Base-by-base conservation (phyloP, 2,329 filamentous ascomycete genomes). In the Penicillium sp. region DNA sequence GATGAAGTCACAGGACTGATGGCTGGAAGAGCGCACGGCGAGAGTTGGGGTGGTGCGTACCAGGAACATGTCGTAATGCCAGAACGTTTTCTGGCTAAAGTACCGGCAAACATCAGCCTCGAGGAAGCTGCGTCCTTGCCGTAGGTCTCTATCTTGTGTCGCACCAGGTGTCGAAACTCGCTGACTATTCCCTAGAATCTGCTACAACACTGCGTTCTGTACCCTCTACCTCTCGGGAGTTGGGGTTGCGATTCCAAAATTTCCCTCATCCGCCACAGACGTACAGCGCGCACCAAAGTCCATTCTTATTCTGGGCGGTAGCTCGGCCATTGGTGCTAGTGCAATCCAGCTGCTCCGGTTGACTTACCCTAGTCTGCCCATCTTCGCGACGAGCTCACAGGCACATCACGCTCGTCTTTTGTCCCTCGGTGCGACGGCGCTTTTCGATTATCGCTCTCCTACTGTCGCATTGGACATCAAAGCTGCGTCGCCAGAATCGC, bases 331-430 rank as follows among this genome's bases (percentile, higher is more conserved):
- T 35, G 73, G 72, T 5, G 60, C 65, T 1, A 62, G 65, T 3
- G 67, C 67, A 14, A 68, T 75, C 28, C 71, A 74, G 59, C 66
- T 74, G 14, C 64, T 74, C 3, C 70, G 71, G 11, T 51, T 68
- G 5, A 68, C 70, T 4, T 62, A 70, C 11, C 66, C 68, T 3
- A 57, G 58, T 3, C 61, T 61, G 8, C 62, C 56, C 4, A 69
- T 74, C 23, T 60, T 74, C 11, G 54, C 67, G 3, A 73, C 71
- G 18, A 73, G 70, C 59, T 73, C 72, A 0, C 50, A 46, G 2
- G 24, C 21, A 11, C 50, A 58, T 24, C 51, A 58, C 35, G 35
- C 38, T 30, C 50, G 30, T 24, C 12, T 58, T 2, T 20, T 49
- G 35, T 49, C 38, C 26, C 38, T 58, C 4, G 56, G 56, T 11